Evolutionary conservation across 805 yeast species (phyloP), one percentile per base, ranked within the genome.

Genomic region (Jamesozyma lodderae): DNA sequence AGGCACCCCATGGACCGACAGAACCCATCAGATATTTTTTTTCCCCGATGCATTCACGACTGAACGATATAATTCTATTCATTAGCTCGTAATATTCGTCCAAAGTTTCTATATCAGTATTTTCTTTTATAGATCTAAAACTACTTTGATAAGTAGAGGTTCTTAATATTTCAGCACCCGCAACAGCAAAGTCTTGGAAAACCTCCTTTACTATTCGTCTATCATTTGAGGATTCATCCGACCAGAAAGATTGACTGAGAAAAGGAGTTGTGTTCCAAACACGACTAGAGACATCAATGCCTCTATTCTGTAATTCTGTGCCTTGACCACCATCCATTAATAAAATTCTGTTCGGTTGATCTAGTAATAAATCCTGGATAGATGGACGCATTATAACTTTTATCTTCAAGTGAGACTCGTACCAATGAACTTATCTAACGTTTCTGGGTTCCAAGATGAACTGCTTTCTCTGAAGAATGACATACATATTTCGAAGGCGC

Each of bases 1-100:
- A 75, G 0, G 88, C 82, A 1, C 88, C 94, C 53, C 74, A 84
- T 0, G 94, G 85, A 0, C 94, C 95, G 26, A 82, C 58, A 7
- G 83, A 73, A 0, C 82, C 94, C 1, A 54, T 43, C 24, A 51
- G 37, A 34, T 51, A 52, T 28, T 33, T 41, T 16, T 46, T 49
- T 6, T 46, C 43, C 21, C 55, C 57, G 16, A 51, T 45, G 28
- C 52, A 44, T 5, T 38, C 40, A 14, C 57, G 41, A 8, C 49
- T 43, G 33, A 51, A 54, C 1, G 31, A 7, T 7, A 47, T 47
- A 11, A 57, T 57, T 27, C 43, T 47, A 15, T 33, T 41, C 25
- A 55, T 38, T 17, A 57, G 35, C 8, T 37, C 42, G n/a, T 46
- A 33, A 38, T 56, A 55, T 30, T 51, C 52, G 15, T 38, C 27